Evolutionary conservation across 495 filamentous ascomycete genomes (phyloP).

Genomic region (Lasiosphaeria ovina): DNA sequence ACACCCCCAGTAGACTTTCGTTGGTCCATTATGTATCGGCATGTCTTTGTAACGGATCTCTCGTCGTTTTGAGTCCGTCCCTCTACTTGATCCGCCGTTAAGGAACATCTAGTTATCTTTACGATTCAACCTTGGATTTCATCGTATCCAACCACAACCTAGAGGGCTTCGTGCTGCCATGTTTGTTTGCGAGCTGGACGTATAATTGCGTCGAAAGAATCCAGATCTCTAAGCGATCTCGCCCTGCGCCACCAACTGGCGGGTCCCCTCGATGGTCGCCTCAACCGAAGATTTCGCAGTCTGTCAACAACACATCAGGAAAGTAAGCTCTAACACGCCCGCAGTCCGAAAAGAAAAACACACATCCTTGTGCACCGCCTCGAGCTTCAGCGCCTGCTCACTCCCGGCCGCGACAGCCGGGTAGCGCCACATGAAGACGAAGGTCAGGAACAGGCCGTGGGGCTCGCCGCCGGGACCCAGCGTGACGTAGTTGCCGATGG

Average conservation of each 20-base stretch:
- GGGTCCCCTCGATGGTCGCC: constrained; percentile 36
- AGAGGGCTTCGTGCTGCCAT: constrained; percentile 2
- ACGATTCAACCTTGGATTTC: too few relatives aligned
- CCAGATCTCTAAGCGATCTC: constrained; percentile 16
- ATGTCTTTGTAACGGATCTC: too few relatives aligned
- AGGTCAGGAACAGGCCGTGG: constrained; percentile 35
- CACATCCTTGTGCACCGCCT: constrained; percentile 34
- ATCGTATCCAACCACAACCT: too few relatives aligned
- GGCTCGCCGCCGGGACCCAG: constrained; percentile 27
- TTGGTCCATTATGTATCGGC: too few relatives aligned
- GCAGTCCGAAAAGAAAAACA: constrained; percentile 7
- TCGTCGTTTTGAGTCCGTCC: too few relatives aligned
- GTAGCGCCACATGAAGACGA: constrained; percentile 41
- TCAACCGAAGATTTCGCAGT: constrained; percentile 42
- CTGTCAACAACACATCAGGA: constrained; percentile 25
- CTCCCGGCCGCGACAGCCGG: constrained; percentile 28
- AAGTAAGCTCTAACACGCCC: neutral
- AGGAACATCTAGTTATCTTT: too few relatives aligned
- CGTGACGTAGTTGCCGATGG: constrained; percentile 35
- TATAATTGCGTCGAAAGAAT: too few relatives aligned
- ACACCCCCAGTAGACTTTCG: too few relatives aligned
- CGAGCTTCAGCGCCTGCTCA: constrained; percentile 27
- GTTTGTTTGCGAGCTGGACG: too few relatives aligned
- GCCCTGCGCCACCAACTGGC: constrained; percentile 32
- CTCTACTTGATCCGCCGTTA: too few relatives aligned